Conservation (phyloP, 1,284 basidiomycete species). For the Rhodotorula sp. region DNA sequence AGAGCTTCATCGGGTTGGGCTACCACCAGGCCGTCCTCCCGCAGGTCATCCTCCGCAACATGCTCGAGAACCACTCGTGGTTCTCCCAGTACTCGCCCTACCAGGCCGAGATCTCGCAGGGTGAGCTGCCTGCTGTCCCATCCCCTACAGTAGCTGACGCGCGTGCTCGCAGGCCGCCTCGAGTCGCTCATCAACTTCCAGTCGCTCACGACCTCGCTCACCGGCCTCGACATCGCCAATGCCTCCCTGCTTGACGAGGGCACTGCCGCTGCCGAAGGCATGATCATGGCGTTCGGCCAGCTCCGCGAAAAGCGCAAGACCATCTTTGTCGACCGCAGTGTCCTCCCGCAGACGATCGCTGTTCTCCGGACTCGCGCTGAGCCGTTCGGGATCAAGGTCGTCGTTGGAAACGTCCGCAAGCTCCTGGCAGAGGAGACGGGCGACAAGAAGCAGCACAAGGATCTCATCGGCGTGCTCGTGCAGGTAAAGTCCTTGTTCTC, state of each 20-base stretch:
- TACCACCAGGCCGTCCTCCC: constrained; percentile 94
- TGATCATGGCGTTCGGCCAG: constrained; percentile 75
- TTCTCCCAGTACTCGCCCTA: constrained; percentile 95
- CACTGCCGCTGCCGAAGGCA: constrained; percentile 89
- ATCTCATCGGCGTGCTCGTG: constrained; percentile 83
- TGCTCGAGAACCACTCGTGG: constrained; percentile 92
- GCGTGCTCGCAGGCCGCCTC: constrained; percentile 67
- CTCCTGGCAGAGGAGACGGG: constrained; percentile 55
- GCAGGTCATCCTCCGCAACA: constrained; percentile 88
- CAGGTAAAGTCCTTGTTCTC: constrained; percentile 54
- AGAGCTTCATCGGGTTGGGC: constrained; percentile 97
- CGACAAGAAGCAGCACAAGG: constrained; percentile 58
- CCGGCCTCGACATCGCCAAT: constrained; percentile 91
- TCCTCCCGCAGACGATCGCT: constrained; percentile 81
- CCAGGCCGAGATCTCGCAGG: constrained; percentile 84
- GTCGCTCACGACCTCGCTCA: constrained; percentile 93
- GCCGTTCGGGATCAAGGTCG: constrained; percentile 82
- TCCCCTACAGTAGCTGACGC: background rate
- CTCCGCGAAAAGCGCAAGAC: constrained; percentile 71
- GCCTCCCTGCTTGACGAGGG: constrained; percentile 76
- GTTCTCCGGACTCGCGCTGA: constrained; percentile 84
- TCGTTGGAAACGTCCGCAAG: constrained; percentile 64
- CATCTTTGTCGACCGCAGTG: constrained; percentile 79
- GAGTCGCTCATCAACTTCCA: constrained; percentile 97
- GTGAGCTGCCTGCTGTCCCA: constrained; percentile 53